A percentile compares a stretch with the other conserved stretches of the same genome.
These are phyloP conservation scores for Cercis canadensis DNA, from an alignment of 306 rosid genomes.

Conservation along the genomic window DNA sequence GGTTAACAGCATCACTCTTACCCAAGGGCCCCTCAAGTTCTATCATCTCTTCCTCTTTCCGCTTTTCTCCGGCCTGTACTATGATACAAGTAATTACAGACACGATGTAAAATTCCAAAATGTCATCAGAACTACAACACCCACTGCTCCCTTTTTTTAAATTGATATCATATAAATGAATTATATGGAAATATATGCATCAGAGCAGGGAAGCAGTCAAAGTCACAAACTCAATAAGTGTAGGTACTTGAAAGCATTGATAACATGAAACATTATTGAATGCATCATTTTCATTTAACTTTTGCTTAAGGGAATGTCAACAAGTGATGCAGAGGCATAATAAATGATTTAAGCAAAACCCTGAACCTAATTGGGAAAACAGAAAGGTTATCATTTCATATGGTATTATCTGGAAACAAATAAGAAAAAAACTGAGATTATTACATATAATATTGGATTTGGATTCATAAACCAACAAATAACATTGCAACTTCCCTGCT, in stretches of 20 bases:
- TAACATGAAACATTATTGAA: slow-evolving; percentile 16
- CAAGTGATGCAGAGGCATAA: neutral
- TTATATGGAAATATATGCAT: slow-evolving; percentile 14
- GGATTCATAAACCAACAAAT: slow-evolving; percentile 1
- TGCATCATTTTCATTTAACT: neutral
- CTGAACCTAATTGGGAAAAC: neutral
- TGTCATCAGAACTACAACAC: neutral
- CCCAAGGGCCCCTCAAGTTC: slow-evolving; percentile 98
- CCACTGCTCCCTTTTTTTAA: neutral
- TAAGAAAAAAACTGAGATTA: neutral
- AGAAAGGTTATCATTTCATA: neutral
- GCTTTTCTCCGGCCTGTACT: slow-evolving; percentile 92
- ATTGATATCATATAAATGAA: slow-evolving; percentile 6
- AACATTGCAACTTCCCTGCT: neutral
- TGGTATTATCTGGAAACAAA: neutral
- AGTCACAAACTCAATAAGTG: too few species aligned
- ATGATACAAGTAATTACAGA: slow-evolving; percentile 8
- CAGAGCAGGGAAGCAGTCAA: too few species aligned
- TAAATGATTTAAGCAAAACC: neutral
- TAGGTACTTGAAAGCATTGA: neutral
- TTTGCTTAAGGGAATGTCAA: neutral
- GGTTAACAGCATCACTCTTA: slow-evolving; percentile 74
- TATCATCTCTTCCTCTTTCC: slow-evolving; percentile 94
- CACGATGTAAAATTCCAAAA: slow-evolving; percentile 15
- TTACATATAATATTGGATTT: neutral